These are phyloP conservation scores for Monascus ruber DNA, from an alignment of 2,329 filamentous ascomycete species.

Conservation along the genomic window DNA sequence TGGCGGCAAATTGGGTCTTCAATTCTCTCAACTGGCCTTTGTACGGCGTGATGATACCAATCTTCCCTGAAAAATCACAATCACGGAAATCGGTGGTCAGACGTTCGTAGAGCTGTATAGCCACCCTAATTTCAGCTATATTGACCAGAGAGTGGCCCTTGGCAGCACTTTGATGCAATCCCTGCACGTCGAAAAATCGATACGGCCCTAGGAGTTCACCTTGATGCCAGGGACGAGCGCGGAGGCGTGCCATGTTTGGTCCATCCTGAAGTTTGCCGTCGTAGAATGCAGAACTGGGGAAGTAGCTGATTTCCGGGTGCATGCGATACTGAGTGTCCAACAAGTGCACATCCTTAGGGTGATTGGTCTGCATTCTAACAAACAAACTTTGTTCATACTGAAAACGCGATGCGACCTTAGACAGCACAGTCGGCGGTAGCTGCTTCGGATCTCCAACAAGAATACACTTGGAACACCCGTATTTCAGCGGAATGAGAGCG, in stretches of 20 bases:
- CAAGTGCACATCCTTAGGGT: slow-evolving; percentile 77
- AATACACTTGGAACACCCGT: slow-evolving; percentile 92
- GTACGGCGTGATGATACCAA: slow-evolving; percentile 96
- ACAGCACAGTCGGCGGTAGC: slow-evolving; percentile 87
- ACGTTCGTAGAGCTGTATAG: slow-evolving; percentile 71
- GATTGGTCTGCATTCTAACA: slow-evolving; percentile 93
- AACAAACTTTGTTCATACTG: slow-evolving; percentile 98
- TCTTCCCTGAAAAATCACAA: slow-evolving; percentile 65
- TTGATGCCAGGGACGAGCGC: slow-evolving; percentile 73
- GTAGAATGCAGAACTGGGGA: slow-evolving; percentile 88
- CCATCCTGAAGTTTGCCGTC: slow-evolving; percentile 79
- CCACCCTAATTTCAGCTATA: slow-evolving; percentile 71
- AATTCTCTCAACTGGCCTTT: slow-evolving; percentile 82
- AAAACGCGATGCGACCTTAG: slow-evolving; percentile 80
- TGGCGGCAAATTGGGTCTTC: slow-evolving; percentile 58
- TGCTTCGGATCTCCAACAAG: slow-evolving; percentile 97
- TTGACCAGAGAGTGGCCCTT: slow-evolving; percentile 88
- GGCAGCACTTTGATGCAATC: slow-evolving; percentile 68
- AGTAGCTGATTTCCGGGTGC: slow-evolving; percentile 91
- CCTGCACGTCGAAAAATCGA: slow-evolving; percentile 92
- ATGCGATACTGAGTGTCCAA: slow-evolving; percentile 98
- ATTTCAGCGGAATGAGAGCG: slow-evolving; percentile 91
- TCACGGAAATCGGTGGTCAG: slow-evolving; percentile 60
- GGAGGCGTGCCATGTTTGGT: slow-evolving; percentile 64
- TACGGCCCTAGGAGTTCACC: slow-evolving; percentile 78